Evolutionary conservation across 2,329 filamentous ascomycete species (phyloP).

Genomic region (Paecilomyces fulvus): DNA sequence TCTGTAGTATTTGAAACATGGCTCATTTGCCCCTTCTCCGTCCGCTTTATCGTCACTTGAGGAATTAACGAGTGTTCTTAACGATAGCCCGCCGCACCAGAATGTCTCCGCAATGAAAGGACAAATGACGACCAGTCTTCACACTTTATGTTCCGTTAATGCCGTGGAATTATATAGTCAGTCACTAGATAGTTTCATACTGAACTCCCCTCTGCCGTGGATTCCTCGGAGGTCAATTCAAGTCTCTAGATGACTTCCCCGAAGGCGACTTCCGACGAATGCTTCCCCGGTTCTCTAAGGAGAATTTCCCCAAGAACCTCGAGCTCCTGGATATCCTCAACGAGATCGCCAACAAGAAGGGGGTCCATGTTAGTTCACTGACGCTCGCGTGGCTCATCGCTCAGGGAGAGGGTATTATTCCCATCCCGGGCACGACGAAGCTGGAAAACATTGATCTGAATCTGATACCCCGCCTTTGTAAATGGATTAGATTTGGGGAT

Average conservation of each 20-base stretch:
- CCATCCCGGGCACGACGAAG: conserved; percentile 18
- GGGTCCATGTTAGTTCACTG: conserved; percentile 7
- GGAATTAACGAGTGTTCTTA: background rate
- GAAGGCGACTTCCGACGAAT: conserved; percentile 38
- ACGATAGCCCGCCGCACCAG: background rate
- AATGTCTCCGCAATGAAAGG: background rate
- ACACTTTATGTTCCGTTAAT: background rate
- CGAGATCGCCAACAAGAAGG: conserved; percentile 9
- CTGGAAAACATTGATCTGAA: conserved; percentile 18
- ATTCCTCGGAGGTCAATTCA: conserved; percentile 23
- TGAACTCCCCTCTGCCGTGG: conserved; percentile 28
- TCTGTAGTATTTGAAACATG: no score
- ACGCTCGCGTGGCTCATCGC: conserved; percentile 9
- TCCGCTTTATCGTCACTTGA: no score
- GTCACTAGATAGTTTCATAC: no score
- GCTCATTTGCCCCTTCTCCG: no score
- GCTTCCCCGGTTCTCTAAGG: conserved; percentile 44
- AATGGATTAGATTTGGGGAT: background rate
- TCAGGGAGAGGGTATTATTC: conserved; percentile 11
- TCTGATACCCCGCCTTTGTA: conserved; percentile 3
- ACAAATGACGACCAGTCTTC: background rate
- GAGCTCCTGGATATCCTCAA: conserved; percentile 25
- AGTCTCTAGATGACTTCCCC: conserved; percentile 29
- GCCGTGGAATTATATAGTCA: background rate
- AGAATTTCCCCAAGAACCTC: conserved; percentile 51